Evolutionary conservation across 164 flowering plant genomes (phyloP).

Genomic region (Brasenia schreberi): DNA sequence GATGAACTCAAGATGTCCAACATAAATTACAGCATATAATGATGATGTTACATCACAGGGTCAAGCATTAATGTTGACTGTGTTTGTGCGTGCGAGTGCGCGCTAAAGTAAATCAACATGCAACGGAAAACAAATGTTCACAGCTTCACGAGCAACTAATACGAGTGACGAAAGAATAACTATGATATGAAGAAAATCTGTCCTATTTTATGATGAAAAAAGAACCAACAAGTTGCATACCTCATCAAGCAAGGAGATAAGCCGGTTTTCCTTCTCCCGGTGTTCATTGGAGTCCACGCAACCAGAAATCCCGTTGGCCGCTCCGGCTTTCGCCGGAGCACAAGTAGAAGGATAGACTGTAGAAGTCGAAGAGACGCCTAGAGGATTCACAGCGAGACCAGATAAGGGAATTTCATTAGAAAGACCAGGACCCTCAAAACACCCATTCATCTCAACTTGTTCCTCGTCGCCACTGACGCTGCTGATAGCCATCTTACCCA

Average conservation of each 20-base stretch:
- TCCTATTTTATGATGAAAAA: neutral
- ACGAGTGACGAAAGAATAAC: no score
- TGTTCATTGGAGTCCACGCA: conserved; percentile 20
- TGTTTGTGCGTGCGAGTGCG: no score
- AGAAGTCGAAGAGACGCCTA: neutral
- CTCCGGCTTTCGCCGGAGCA: neutral
- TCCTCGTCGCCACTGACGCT: neutral
- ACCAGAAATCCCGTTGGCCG: neutral
- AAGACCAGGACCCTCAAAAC: conserved; percentile 17
- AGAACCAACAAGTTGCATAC: conserved; percentile 12
- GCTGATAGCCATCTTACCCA: conserved; percentile 14
- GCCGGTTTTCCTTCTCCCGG: conserved; percentile 36
- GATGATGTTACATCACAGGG: no score
- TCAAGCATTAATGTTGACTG: no score
- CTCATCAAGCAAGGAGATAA: conserved; percentile 75
- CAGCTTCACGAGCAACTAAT: no score
- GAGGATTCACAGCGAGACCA: neutral
- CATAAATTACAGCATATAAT: no score
- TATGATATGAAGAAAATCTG: no score
- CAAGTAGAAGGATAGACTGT: neutral
- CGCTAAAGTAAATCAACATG: no score
- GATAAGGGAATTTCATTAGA: conserved; percentile 7
- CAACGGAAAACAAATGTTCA: no score
- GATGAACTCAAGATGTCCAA: no score
- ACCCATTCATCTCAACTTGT: conserved; percentile 16